phyloP scores from a whole-genome alignment of 1,284 basidiomycete genomes.

The Cryptococcus sp. region DNA sequence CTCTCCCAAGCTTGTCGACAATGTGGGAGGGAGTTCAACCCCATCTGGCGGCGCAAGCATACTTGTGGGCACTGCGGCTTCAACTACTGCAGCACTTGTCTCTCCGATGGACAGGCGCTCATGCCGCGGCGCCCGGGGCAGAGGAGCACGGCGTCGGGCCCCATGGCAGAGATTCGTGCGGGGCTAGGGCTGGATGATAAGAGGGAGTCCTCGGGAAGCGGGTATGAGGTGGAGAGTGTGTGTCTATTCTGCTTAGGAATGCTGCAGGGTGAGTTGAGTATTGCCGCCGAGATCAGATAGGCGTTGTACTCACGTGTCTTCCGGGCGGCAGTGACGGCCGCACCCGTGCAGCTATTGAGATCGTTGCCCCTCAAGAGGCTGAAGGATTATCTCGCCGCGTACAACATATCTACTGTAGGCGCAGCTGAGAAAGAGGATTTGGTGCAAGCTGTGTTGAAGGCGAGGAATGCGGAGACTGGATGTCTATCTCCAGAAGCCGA shows the following conservation, averaged over 20 bases:
- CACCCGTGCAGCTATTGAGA: constrained; percentile 35
- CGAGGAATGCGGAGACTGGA: constrained; percentile 39
- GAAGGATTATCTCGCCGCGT: constrained; percentile 47
- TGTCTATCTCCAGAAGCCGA: constrained; percentile 44
- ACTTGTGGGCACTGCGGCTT: constrained; percentile 49
- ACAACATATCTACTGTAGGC: constrained; percentile 39
- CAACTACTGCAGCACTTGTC: constrained; percentile 44
- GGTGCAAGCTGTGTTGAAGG: constrained; percentile 41
- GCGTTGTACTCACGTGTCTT: neutral
- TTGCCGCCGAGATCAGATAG: neutral
- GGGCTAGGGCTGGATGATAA: constrained; percentile 24
- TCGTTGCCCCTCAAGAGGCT: constrained; percentile 46
- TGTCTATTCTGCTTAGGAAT: constrained; percentile 43
- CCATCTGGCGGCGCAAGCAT: constrained; percentile 41
- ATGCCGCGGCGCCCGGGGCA: constrained; percentile 40
- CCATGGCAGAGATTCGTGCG: constrained; percentile 23
- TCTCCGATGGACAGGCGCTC: constrained; percentile 46
- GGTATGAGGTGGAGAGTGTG: constrained; percentile 46
- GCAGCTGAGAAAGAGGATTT: constrained; percentile 48
- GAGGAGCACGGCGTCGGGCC: constrained; percentile 4
- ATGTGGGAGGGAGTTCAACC: constrained; percentile 47
- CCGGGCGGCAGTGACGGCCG: constrained; percentile 39
- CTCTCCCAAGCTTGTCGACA: constrained; percentile 39
- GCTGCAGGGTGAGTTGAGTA: constrained; percentile 42
- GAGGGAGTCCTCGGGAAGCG: constrained; percentile 17